Percentiles rank a stretch among this genome's conserved stretches.
These are phyloP conservation scores for Dimocarpus longan DNA, from an alignment of 345 rosid species.

Conservation along the genomic window DNA sequence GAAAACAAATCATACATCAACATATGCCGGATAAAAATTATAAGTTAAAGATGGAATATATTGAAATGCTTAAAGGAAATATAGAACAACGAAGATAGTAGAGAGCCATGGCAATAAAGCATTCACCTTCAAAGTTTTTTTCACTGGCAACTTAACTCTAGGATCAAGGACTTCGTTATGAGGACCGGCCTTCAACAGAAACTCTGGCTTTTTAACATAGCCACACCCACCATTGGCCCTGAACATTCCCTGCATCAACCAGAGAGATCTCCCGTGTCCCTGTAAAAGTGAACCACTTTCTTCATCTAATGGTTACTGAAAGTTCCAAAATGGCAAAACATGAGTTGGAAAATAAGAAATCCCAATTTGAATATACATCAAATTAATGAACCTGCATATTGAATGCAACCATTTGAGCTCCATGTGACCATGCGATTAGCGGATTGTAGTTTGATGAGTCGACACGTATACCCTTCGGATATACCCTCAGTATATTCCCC, in stretches of 20 bases:
- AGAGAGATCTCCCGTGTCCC: slow-evolving; percentile 85
- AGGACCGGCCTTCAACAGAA: slow-evolving; percentile 46
- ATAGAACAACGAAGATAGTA: neutral
- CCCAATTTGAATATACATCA: neutral
- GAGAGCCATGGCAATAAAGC: slow-evolving; percentile 9
- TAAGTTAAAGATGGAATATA: neutral
- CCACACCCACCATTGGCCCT: slow-evolving; percentile 94
- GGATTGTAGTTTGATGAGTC: slow-evolving; percentile 93
- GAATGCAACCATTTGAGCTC: slow-evolving; percentile 99
- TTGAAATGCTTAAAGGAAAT: neutral
- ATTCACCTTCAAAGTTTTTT: slow-evolving; percentile 71
- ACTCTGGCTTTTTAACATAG: slow-evolving; percentile 77
- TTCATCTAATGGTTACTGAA: neutral
- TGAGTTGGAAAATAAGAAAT: neutral
- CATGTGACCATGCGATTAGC: slow-evolving; percentile 85
- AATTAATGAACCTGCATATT: slow-evolving; percentile 77
- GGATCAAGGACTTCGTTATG: slow-evolving; percentile 64
- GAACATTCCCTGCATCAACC: slow-evolving; percentile 97
- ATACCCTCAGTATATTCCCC: slow-evolving; percentile 74
- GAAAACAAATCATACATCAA: slow-evolving; percentile 5
- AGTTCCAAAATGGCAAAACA: neutral
- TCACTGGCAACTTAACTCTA: slow-evolving; percentile 43
- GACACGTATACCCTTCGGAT: slow-evolving; percentile 89
- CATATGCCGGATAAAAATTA: neutral
- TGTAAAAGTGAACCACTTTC: slow-evolving; percentile 29